Evolutionary conservation across 2,329 filamentous ascomycete genomes (phyloP), one percentile per base, ranked within the genome.

Genomic region (Fusarium sp.): DNA sequence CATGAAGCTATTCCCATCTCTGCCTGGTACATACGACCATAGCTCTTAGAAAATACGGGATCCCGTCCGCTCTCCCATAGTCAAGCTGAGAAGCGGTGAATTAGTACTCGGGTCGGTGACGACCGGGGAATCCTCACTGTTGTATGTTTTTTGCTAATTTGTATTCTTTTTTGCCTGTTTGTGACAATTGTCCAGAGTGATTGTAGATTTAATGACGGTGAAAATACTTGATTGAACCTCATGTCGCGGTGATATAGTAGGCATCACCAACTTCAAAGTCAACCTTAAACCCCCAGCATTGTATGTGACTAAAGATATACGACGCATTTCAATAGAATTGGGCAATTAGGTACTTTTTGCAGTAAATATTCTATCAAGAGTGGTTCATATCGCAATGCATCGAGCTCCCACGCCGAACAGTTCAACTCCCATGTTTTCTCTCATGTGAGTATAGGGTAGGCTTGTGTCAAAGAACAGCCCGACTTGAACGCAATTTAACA

Each of bases 11-110:
- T 27, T 56, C 14, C 33, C 22, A 35, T 10, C 14, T 0, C 1
- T 1, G 1, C 5, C 31, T 6, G 35, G 12, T 20, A 59, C 56
- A 59, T 59, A 59, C 56, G 56, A 59, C 56, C 56, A 59, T 33
- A 59, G 56, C 56, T 59, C 56, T 59, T 29, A 33, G 56, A 59
- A 44, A 59, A 33, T 44, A 44, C 56, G 35, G 56, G 56, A 44
- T 59, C 56, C 56, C 56, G 56, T 59, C 22, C 9, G 38, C 56
- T 59, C 56, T 44, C 56, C 56, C 22, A 31, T 29, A 27, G 56
- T 59, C 27, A 59, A 59, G 56, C 56, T 59, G 38, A 59, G 56
- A 44, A 59, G 56, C 56, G 56, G 56, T 59, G 56, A 59, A 59
- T 44, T 44, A 59, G 56, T 59, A 59, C 56, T 59, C 56, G 38